A percentile compares a stretch with the other conserved stretches of the same genome.
Evolutionary conservation across 2,329 filamentous ascomycete genomes (phyloP).

Genomic region (Aspergillus ustus): DNA sequence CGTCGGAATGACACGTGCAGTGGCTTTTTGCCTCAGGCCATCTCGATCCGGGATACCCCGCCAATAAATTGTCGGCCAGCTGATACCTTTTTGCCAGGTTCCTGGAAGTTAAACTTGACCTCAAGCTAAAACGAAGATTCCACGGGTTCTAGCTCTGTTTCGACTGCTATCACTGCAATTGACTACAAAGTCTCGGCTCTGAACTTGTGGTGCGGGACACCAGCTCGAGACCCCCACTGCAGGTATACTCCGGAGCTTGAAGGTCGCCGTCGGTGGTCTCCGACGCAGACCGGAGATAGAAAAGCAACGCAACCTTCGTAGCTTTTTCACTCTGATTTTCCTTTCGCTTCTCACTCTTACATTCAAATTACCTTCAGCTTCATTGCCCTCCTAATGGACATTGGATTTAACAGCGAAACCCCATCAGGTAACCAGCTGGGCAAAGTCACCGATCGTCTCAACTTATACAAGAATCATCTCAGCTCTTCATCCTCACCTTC

Average conservation of each 20-base stretch:
- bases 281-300: conserved; percentile 36
- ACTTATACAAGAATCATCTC: conserved; percentile 41
- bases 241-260: conserved; percentile 28
- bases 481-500: conserved; percentile 13
- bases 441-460: conserved; percentile 38
- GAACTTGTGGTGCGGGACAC: neutral
- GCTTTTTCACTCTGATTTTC: neutral
- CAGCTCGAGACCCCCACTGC: conserved; percentile 18
- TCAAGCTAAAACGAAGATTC: neutral
- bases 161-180: neutral
- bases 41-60: neutral
- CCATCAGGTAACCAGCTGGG: conserved; percentile 25
- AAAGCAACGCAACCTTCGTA: conserved; percentile 17
- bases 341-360: neutral
- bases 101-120: conserved; percentile 14
- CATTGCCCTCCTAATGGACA: conserved; percentile 26
- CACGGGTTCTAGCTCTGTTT: neutral
- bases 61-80: conserved; percentile 1
- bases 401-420: conserved; percentile 22
- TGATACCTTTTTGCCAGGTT: conserved; percentile 4
- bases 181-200: neutral
- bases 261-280: conserved; percentile 39
- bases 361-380: neutral
- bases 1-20: conserved; percentile 24
- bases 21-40: conserved; percentile 29